Percentiles rank a stretch among this genome's conserved stretches.
phyloP scores from a whole-genome alignment of 805 yeast genomes.

The Saccharomycopsis sp. region DNA sequence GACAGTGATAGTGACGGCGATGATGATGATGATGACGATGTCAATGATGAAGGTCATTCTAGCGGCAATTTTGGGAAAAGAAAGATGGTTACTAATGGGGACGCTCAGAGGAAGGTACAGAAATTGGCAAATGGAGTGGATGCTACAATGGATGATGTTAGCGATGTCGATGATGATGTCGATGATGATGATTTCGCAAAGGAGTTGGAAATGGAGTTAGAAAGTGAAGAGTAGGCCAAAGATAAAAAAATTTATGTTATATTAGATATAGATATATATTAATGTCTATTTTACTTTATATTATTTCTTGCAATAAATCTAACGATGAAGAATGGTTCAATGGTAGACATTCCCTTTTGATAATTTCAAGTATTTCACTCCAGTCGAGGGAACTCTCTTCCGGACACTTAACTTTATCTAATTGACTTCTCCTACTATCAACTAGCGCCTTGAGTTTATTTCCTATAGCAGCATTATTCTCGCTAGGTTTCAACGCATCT shows the following conservation, averaged over 20 bases:
- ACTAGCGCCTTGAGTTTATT: too few species aligned
- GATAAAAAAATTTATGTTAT: neutral
- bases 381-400: too few species aligned
- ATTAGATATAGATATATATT: too few species aligned
- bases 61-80: neutral
- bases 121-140: neutral
- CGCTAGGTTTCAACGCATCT: too few species aligned
- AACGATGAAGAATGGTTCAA: too few species aligned
- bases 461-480: too few species aligned
- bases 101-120: neutral
- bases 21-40: constrained; percentile 15
- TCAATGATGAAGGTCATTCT: constrained; percentile 17
- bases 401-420: too few species aligned
- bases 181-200: constrained; percentile 29
- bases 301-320: too few species aligned
- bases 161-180: constrained; percentile 23
- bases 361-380: too few species aligned
- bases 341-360: too few species aligned
- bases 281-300: too few species aligned
- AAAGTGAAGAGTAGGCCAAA: constrained; percentile 18
- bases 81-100: neutral
- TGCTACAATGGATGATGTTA: constrained; percentile 10
- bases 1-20: constrained; percentile 11
- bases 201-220: constrained; percentile 28
- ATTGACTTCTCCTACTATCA: too few species aligned